Evolutionary conservation across 2,329 filamentous ascomycete species (phyloP), one percentile per base, ranked within the genome.

Genomic region (Colletotrichum gigasporum): DNA sequence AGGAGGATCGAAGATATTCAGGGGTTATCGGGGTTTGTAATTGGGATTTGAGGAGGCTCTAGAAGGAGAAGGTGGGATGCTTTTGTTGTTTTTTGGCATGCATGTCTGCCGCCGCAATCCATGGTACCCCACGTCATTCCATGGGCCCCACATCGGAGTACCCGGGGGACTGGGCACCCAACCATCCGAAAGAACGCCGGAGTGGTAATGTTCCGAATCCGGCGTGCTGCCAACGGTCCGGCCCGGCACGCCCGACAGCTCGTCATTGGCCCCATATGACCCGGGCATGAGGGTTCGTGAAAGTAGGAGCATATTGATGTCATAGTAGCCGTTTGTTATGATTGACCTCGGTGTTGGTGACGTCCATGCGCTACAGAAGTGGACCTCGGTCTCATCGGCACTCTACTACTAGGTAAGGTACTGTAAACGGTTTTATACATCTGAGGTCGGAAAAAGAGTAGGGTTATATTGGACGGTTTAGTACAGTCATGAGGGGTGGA

Each of bases 91-190:
- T 65, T 59, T 42, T 62, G 42, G 39, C 48, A 30, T 62, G 55
- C 48, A 50, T 12, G 14, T 16, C 48, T 34, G 44, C 45, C 18
- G 44, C 37, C 34, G 18, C 37, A 44, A 20, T 37, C 37, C 54
- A 53, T 34, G 44, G 18, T 35, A 54, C 62, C 56, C 61, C 62
- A 65, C 62, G 62, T 65, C 62, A 65, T 65, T 45, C 57, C 1
- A 5, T 18, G 8, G n/a, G 32, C 18, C 48, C 61, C 47, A 64
- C 41, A 41, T 47, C 22, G 35, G 53, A 51, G 20, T 50, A 18
- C 30, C 50, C 50, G 39, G 16, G n/a, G 9, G 11, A 18, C 24
- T 24, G 26, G 37, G n/a, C n/a, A n/a, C 34, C 47, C 48, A 65
- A 24, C 35, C 57, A 42, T 20, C 18, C 12, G 26, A 48, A 55